Evolutionary conservation across 1,139 yeast genomes (phyloP), one percentile per base, ranked within the genome.

Genomic region (Suhomyces bolitotheri): DNA sequence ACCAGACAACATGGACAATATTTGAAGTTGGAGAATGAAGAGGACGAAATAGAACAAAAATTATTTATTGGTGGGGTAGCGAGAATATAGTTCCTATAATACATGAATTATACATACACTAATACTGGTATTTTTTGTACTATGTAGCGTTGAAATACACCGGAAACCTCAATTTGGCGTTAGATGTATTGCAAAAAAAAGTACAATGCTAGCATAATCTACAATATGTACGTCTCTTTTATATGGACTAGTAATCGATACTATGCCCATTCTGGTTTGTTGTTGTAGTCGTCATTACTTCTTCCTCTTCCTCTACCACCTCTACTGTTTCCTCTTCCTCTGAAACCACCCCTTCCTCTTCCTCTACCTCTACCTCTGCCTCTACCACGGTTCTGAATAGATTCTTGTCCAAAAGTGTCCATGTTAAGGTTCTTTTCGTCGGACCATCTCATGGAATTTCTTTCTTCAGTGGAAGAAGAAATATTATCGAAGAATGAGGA

Each of bases 371-470:
- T 49, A 2, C 67, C 63, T 38, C 70, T 50, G 17, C 53, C 55
- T 10, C 58, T 54, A 13, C 66, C 63, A 30, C 64, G 47, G 31
- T 51, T 51, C 19, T 39, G 47, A 9, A 58, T 60, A 9, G 66
- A 58, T 9, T 59, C 49, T 40, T 55, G 52, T 19, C 61, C 60
- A 37, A 54, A 56, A 7, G 61, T 55, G 42, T 55, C 60, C 53
- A 52, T 44, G 47, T 54, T 54, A 38, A 54, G 53, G 19, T 59
- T 59, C 45, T 79, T 77, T 54, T 82, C 89, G 47, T 79, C 82
- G 19, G 72, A 62, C 74, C 89, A 78, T 52, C 80, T 72, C 71
- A 76, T 67, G 32, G 61, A 37, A 29, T 50, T 48, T 45, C 64
- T 57, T 38, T 62, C 64, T 32, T 59, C 73, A 20, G 70, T 66